These are phyloP conservation scores for Aspergillus floridensis DNA, from an alignment of 2,329 filamentous ascomycete species.

Conservation along the genomic window DNA sequence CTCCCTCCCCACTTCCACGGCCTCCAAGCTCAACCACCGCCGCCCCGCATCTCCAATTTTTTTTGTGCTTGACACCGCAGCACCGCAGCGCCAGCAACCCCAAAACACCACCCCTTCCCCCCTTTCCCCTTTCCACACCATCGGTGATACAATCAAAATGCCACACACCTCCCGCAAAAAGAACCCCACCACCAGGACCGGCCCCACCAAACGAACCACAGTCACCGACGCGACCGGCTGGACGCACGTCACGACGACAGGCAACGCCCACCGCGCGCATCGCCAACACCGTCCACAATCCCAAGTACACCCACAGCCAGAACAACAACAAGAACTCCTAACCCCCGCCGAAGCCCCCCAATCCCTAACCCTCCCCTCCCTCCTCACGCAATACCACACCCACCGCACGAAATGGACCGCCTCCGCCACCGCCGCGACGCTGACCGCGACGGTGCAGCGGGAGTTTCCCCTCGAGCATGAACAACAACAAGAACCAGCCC, in stretches of 20 bases:
- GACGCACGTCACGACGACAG: constrained; percentile 42
- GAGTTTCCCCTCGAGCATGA: not conserved
- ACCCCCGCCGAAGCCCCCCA: constrained; percentile 39
- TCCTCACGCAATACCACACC: constrained; percentile 31
- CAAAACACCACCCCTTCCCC: not conserved
- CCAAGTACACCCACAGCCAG: not conserved
- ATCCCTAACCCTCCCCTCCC: constrained; percentile 28
- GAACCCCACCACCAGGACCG: constrained; percentile 11
- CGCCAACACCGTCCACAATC: constrained; percentile 6
- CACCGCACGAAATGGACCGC: constrained; percentile 30
- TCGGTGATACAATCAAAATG: constrained; percentile 22
- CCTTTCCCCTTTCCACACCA: too few species aligned
- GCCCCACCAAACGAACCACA: constrained; percentile 33
- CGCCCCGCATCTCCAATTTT: too few species aligned
- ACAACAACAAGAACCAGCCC: not conserved
- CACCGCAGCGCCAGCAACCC: too few species aligned
- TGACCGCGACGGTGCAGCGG: constrained; percentile 14
- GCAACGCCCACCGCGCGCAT: constrained; percentile 27
- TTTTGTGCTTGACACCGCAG: too few species aligned
- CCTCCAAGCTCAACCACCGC: too few species aligned
- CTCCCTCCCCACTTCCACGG: too few species aligned
- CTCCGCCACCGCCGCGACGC: constrained; percentile 28
- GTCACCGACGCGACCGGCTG: constrained; percentile 43
- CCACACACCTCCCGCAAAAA: constrained; percentile 35
- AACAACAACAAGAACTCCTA: not conserved